Conservation (phyloP, 768 basidiomycete species). For the Paxillus involutus region DNA sequence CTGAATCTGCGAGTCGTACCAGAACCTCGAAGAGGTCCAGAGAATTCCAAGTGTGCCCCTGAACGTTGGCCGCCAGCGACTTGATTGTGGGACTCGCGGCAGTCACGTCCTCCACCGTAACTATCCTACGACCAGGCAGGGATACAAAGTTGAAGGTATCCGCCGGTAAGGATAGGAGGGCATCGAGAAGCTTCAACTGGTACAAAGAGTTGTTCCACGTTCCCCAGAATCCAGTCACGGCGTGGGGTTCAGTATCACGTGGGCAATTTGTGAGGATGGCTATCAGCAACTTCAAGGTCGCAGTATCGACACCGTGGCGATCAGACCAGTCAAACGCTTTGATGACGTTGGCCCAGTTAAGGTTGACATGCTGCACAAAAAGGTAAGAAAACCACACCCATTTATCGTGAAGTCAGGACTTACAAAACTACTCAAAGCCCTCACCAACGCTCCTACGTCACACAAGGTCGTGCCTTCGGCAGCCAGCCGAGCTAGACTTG, state of each 20-base stretch:
- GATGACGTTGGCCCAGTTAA: conserved; percentile 84
- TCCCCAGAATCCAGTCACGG: conserved; percentile 84
- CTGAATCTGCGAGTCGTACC: conserved; percentile 74
- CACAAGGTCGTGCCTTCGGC: conserved; percentile 72
- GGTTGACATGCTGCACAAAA: conserved; percentile 49
- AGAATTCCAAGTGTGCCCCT: conserved; percentile 94
- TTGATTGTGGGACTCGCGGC: conserved; percentile 90
- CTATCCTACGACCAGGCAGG: conserved; percentile 78
- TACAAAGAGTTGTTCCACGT: conserved; percentile 83
- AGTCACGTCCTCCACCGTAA: conserved; percentile 86
- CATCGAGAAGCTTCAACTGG: conserved; percentile 85
- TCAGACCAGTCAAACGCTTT: conserved; percentile 84
- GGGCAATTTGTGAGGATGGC: conserved; percentile 84
- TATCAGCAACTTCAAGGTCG: conserved; percentile 85
- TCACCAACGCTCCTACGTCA: conserved; percentile 73
- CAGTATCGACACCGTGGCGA: conserved; percentile 84
- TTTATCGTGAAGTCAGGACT: conserved; percentile 32
- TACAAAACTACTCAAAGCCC: conserved; percentile 74
- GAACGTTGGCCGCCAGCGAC: conserved; percentile 84
- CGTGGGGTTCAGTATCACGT: conserved; percentile 72
- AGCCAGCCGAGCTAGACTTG: conserved; percentile 64
- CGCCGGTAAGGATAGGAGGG: conserved; percentile 81
- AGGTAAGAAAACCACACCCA: conserved; percentile 8
- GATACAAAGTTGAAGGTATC: conserved; percentile 94
- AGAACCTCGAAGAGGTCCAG: conserved; percentile 87